Evolutionary conservation across 495 filamentous ascomycete genomes (phyloP), one percentile per base, ranked within the genome.

Genomic region (Daldinia loculata): DNA sequence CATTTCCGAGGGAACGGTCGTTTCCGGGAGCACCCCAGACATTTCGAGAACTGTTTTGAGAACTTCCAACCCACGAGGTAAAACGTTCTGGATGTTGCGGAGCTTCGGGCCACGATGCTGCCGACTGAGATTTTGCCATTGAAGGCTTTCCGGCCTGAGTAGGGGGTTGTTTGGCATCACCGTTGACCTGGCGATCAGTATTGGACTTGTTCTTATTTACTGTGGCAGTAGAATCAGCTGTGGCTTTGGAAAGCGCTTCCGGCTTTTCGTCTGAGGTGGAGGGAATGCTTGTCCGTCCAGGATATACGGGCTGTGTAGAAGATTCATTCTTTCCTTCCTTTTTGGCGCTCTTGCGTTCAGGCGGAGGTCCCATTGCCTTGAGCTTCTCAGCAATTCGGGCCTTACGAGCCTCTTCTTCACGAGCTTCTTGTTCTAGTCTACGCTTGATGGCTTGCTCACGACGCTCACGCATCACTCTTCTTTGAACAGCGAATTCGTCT

Each of bases 331-430:
- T 67, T 11, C 19, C 61, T 22, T 82, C 83, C 63, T 82, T 86
- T 67, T 85, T 87, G 12, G 78, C 80, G 63, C 78, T 83, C 55
- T 86, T 86, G 38, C 89, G 89, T 50, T 92, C 84, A 3, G 91
- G 91, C 6, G 88, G 78, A 50, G 89, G 85, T 0, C 92, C 94
- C 69, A 98, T 80, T 6, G 86, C 86, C 71, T 91, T 93, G 56
- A 99, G 83, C 80, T 95, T 97, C 70, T 92, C 84, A 32, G 89
- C 86, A 70, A 98, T 92, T 48, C 95, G 86, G 77, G 97, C 94
- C 69, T 89, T 87, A 67, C 86, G 89, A 19, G 86, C 95, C 12
- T 90, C 89, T 76, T 95, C 92, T 74, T 95, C 91, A 59, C 83
- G 85, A 38, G 90, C 91, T 72, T 97, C 94, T 73, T 95, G 86